Percentiles rank a stretch among this genome's conserved stretches.
Evolutionary conservation across 2,329 filamentous ascomycete genomes (phyloP).

Genomic region (Davidsoniella neocaledoniae): DNA sequence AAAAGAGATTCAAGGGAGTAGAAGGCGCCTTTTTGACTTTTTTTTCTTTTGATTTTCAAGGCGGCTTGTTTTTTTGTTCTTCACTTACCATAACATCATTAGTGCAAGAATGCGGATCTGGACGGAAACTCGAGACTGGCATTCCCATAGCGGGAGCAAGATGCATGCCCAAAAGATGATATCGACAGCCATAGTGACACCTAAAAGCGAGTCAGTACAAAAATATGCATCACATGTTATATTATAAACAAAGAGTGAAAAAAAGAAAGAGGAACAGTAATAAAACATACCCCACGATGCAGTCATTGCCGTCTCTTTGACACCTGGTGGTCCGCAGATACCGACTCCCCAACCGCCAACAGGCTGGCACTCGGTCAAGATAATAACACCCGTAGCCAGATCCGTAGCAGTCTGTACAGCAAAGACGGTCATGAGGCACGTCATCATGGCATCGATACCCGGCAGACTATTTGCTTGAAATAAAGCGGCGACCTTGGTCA

Average conservation of each 20-base stretch:
- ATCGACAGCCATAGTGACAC: not conserved
- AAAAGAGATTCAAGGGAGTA: not conserved
- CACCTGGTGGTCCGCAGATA: not conserved
- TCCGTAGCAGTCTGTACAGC: conserved; percentile 1
- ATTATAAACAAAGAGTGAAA: not conserved
- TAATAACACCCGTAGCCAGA: not conserved
- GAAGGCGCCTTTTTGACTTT: not conserved
- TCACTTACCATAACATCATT: not conserved
- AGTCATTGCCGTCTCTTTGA: not conserved
- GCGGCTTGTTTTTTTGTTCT: not conserved
- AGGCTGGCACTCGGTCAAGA: not conserved
- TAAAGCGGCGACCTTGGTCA: not conserved
- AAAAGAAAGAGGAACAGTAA: not conserved
- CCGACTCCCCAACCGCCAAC: not conserved
- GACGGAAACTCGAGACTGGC: not conserved
- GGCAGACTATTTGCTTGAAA: not conserved
- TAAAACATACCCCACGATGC: not conserved
- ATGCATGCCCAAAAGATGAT: not conserved
- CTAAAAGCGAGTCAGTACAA: not conserved
- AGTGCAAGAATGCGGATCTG: not conserved
- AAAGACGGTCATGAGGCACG: not conserved
- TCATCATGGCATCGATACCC: not conserved
- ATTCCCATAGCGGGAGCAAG: not conserved
- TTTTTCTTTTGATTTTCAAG: not conserved
- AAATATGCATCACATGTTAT: not conserved